Evolutionary conservation across 2,329 filamentous ascomycete species (phyloP), one percentile per base, ranked within the genome.

Genomic region (Didymella glomerata): DNA sequence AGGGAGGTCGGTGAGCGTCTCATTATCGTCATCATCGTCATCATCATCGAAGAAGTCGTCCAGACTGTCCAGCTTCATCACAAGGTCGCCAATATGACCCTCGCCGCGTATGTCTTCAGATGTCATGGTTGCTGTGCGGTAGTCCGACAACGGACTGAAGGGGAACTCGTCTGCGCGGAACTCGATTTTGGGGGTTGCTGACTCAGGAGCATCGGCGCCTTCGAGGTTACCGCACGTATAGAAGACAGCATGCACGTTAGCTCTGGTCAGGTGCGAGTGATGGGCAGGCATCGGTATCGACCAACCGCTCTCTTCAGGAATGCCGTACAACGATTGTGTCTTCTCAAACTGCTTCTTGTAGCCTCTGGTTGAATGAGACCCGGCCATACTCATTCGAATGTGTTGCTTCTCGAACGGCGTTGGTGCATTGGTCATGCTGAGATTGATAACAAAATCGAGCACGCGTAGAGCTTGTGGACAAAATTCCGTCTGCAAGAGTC

Each of bases 331-430:
- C 71, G 93, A 97, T 75, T 97, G 91, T 0, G 92, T 97, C 22
- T 91, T 89, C 73, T 97, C 94, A 68, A 97, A 98, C 77, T 98
- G 93, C 74, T 97, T 98, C 48, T 92, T 89, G 48, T 95, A 90
- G 0, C 90, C 88, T 68, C 91, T 90, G 54, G 76, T 82, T 0
- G 93, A 95, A 2, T 93, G 92, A 1, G 91, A 89, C 13, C 91
- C 90, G 5, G 93, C 93, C 92, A 99, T 97, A 77, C 94, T 98
- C 96, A 99, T 99, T 38, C 95, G 88, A 58, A 99, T 81, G 72
- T 98, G 93, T 68, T 97, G 92, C 68, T 91, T 92, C 76, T 98
- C 95, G 85, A 97, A 92, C 1, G 94, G 90, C 30, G 79, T 82
- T 5, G 76, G 66, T 3, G 91, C 93, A 4, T 92, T 91, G 0